Evolutionary conservation across 1,284 basidiomycete genomes (phyloP).

Genomic region (Leccinum pallidistipes): DNA sequence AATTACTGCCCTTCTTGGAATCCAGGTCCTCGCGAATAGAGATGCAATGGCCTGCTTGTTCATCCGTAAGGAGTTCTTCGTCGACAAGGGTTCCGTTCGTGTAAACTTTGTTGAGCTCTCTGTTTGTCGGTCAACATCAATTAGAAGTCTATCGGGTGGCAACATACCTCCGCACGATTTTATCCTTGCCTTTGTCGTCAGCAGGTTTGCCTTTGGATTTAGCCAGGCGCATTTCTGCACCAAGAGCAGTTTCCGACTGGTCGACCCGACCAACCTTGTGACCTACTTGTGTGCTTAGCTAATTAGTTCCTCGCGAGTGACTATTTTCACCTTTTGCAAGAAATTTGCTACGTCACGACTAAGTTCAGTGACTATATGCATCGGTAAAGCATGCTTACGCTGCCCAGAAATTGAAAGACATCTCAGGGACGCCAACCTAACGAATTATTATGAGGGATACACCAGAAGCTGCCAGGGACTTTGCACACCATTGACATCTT

Average conservation of each 20-base stretch:
- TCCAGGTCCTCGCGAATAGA: conserved; percentile 75
- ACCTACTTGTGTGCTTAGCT: conserved; percentile 45
- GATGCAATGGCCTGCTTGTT: conserved; percentile 94
- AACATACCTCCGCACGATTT: conserved; percentile 74
- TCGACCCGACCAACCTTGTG: conserved; percentile 98
- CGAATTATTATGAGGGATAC: conserved; percentile 5
- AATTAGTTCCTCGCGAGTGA: too few relatives aligned
- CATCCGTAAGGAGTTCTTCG: conserved; percentile 84
- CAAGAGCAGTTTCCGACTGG: conserved; percentile 92
- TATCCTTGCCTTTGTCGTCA: conserved; percentile 57
- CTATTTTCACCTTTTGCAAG: conserved; percentile 65
- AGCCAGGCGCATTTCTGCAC: conserved; percentile 78
- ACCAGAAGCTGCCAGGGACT: neutral
- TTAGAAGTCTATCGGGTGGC: conserved; percentile 4
- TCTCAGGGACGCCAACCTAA: conserved; percentile 95
- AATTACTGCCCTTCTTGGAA: conserved; percentile 53
- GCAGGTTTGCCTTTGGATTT: conserved; percentile 64
- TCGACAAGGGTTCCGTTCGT: conserved; percentile 98
- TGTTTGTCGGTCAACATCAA: conserved; percentile 28
- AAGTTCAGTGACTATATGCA: conserved; percentile 7
- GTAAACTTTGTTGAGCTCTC: conserved; percentile 94
- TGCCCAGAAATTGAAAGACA: conserved; percentile 91
- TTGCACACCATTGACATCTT: conserved; percentile 95
- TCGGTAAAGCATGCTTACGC: conserved; percentile 52
- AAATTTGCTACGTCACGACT: conserved; percentile 57